Base-by-base conservation (phyloP, 805 yeast species). In the Tetrapisispora iriomotensis region DNA sequence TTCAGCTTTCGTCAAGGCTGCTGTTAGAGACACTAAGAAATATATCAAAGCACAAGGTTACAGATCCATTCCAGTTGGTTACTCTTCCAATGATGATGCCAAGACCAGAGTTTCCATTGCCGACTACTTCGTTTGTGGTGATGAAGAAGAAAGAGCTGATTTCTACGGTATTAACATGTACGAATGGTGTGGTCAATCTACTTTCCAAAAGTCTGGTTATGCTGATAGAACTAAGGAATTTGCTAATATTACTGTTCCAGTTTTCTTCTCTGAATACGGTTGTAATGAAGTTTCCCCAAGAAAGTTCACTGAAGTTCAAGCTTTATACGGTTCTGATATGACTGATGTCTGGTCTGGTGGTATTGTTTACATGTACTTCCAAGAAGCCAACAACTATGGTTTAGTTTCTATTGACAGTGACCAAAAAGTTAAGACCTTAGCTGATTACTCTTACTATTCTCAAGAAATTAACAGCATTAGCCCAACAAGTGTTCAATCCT, bases 321-420 rank as follows among this genome's bases (percentile, higher is more conserved):
- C 86, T 43, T 54, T 82, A 29, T 82, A 72, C 65, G 67, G 79
- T 47, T 58, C 60, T 37, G 67, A 81, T 29, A 82, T 82, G 94
- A 81, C 87, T 47, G 81, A 71, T 60, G 80, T 80, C 44, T 82
- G 90, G 92, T 82, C 90, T 37, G 90, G 94, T 66, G 94, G 90
- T 74, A 82, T 82, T 56, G 90, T 82, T 40, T 82, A 81, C 68
- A 77, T 82, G 88, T 82, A 82, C 67, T 82, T 75, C 65, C 72
- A 82, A 67, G 90, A 82, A 67, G 66, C 65, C 40, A 82, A 82
- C 66, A 61, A 81, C 52, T 82, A 80, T 56, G 90, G 94, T 67
- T 71, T 82, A 56, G 88, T 82, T 39, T 47, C 74, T 39, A 61
- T 77, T 45, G 64, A 61, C 38, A 65, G 64, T 46, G 60, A 58